Conservation (phyloP, 2,329 filamentous ascomycete genomes). For the Calonectria crousiana region DNA sequence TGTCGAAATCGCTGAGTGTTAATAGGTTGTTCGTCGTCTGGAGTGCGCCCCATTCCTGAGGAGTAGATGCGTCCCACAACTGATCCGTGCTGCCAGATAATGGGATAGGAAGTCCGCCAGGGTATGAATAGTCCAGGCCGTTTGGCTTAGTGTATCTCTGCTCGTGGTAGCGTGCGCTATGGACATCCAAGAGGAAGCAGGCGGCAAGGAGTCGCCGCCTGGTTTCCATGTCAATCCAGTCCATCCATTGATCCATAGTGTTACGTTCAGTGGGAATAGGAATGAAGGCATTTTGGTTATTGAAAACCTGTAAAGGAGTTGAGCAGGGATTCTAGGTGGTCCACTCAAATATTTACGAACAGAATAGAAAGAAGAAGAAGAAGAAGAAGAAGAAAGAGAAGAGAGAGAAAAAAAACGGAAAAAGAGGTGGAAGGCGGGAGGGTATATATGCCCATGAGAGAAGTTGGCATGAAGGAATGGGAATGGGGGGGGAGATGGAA, state of each 20-base stretch:
- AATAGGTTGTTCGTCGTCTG: constrained; percentile 41
- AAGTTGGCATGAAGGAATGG: constrained; percentile 37
- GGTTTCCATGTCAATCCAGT: constrained; percentile 66
- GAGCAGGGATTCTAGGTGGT: constrained; percentile 36
- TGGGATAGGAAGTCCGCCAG: constrained; percentile 57
- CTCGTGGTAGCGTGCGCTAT: constrained; percentile 67
- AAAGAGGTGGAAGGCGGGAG: background rate
- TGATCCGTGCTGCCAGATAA: constrained; percentile 57
- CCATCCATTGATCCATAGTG: constrained; percentile 58
- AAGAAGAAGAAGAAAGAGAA: constrained; percentile 37
- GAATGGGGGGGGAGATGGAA: background rate
- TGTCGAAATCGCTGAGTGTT: constrained; percentile 45
- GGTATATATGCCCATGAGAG: background rate
- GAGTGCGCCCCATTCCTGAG: constrained; percentile 59
- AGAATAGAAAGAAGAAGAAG: constrained; percentile 48
- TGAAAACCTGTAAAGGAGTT: constrained; percentile 55
- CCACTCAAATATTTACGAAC: constrained; percentile 18
- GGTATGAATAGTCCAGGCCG: constrained; percentile 52
- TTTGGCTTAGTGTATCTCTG: constrained; percentile 52
- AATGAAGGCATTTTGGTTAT: constrained; percentile 45
- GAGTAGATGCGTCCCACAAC: constrained; percentile 63
- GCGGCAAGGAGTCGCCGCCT: constrained; percentile 66
- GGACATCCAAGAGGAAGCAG: constrained; percentile 69
- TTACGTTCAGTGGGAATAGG: constrained; percentile 37
- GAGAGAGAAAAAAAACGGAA: constrained; percentile 6